These are phyloP conservation scores for Talaromyces sp. DNA, from an alignment of 2,329 filamentous ascomycete genomes.

Conservation along the genomic window DNA sequence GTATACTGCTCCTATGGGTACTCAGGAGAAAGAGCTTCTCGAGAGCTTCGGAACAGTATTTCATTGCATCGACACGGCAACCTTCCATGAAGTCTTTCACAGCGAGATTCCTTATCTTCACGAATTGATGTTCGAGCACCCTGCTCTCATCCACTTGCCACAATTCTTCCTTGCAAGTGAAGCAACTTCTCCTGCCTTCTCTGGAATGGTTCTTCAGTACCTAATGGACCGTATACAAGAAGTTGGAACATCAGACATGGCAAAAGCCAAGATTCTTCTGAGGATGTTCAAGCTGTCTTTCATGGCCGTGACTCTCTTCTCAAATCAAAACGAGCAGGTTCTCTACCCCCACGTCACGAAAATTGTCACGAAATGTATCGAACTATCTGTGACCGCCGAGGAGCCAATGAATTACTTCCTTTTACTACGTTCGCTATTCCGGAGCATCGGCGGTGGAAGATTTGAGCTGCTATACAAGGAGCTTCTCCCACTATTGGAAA, in stretches of 20 bases:
- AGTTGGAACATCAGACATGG: conserved; percentile 85
- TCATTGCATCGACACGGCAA: conserved; percentile 95
- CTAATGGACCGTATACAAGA: conserved; percentile 95
- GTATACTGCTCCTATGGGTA: conserved; percentile 87
- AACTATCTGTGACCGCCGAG: conserved; percentile 88
- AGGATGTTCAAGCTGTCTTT: conserved; percentile 97
- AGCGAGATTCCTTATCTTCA: conserved; percentile 95
- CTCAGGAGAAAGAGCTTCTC: conserved; percentile 94
- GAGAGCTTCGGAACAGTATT: conserved; percentile 98
- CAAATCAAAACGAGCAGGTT: conserved; percentile 89
- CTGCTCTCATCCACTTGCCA: conserved; percentile 85
- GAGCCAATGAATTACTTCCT: conserved; percentile 99
- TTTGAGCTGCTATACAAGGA: conserved; percentile 99
- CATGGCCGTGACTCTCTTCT: conserved; percentile 98
- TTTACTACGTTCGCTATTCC: conserved; percentile 82
- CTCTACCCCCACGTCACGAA: conserved; percentile 93
- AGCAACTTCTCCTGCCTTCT: conserved; percentile 94
- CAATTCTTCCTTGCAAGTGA: conserved; percentile 99
- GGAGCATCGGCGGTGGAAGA: conserved; percentile 93
- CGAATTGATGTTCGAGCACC: conserved; percentile 96
- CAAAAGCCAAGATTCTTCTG: conserved; percentile 86
- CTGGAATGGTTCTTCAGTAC: conserved; percentile 95
- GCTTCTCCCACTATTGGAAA: conserved; percentile 90
- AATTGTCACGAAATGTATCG: conserved; percentile 95
- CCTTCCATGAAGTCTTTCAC: conserved; percentile 97